Conservation (phyloP, 129 eudicot genomes). For the Saposhnikovia divaricata region DNA sequence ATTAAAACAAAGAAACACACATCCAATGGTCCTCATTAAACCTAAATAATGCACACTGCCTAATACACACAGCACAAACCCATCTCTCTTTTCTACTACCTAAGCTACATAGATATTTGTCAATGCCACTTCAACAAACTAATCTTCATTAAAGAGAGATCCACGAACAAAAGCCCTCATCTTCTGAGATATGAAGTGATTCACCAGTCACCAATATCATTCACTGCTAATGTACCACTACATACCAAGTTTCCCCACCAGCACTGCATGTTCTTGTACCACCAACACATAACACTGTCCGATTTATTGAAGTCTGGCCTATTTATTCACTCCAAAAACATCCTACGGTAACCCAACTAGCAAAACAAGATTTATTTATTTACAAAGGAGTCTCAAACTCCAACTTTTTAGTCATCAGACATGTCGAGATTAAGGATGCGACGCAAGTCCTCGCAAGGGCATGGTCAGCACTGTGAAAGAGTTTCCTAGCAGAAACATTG, state of each 20-base stretch:
- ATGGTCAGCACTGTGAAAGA: slow-evolving; percentile 47
- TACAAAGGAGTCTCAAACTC: slow-evolving; percentile 42
- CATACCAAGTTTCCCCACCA: slow-evolving; percentile 5
- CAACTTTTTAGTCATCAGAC: slow-evolving; percentile 42
- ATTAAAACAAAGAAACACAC: too few relatives aligned
- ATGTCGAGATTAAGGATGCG: slow-evolving; percentile 91
- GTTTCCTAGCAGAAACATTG: slow-evolving; percentile 21
- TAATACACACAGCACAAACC: too few relatives aligned
- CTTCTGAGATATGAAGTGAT: not conserved
- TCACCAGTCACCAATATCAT: slow-evolving; percentile 26
- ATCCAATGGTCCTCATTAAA: too few relatives aligned
- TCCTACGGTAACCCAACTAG: slow-evolving; percentile 22
- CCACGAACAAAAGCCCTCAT: not conserved
- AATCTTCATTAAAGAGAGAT: not conserved
- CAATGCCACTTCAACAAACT: slow-evolving; percentile 17
- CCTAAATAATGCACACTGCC: too few relatives aligned
- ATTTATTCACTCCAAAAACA: slow-evolving; percentile 45
- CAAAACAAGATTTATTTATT: slow-evolving; percentile 34
- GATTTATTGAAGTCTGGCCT: slow-evolving; percentile 25
- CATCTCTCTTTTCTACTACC: too few relatives aligned
- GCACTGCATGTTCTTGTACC: slow-evolving; percentile 21
- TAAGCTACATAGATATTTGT: slow-evolving; percentile 9
- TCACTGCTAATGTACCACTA: not conserved
- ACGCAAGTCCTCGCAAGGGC: slow-evolving; percentile 69
- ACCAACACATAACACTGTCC: slow-evolving; percentile 15